Conservation (phyloP, 2,329 filamentous ascomycete genomes). For the Botrytis elliptica region DNA sequence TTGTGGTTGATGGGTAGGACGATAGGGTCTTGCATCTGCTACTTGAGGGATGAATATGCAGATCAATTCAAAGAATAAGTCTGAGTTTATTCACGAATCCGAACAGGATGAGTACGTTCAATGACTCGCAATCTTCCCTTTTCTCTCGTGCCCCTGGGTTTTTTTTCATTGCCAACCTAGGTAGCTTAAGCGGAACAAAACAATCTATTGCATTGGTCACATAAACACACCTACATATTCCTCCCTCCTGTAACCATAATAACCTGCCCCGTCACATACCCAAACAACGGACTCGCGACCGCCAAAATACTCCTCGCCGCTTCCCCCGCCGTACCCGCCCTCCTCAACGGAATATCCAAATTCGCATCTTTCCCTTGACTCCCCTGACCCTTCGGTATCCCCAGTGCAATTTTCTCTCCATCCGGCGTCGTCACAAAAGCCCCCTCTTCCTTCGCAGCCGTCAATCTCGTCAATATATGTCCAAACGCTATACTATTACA, state of each 20-base stretch:
- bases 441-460: slow-evolving; percentile 80
- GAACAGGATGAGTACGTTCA: too few species aligned
- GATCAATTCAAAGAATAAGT: too few species aligned
- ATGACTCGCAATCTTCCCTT: too few species aligned
- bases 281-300: slow-evolving; percentile 77
- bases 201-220: too few species aligned
- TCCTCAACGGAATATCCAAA: slow-evolving; percentile 73
- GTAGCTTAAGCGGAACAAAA: too few species aligned
- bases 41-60: too few species aligned
- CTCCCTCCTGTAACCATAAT: slow-evolving; percentile 81
- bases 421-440: slow-evolving; percentile 75
- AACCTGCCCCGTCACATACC: slow-evolving; percentile 83
- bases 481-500: slow-evolving; percentile 85
- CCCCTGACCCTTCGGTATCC: slow-evolving; percentile 65
- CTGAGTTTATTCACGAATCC: too few species aligned
- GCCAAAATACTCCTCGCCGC: slow-evolving; percentile 76
- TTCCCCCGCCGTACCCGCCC: slow-evolving; percentile 76
- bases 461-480: slow-evolving; percentile 75
- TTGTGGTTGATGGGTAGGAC: too few species aligned
- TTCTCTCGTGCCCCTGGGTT: too few species aligned
- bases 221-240: slow-evolving; percentile 53
- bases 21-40: too few species aligned
- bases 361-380: slow-evolving; percentile 46
- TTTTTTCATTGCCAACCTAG: too few species aligned
- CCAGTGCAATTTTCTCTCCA: slow-evolving; percentile 71